Base-by-base conservation (phyloP, 495 filamentous ascomycete genomes). In the Penicillium goetzii region DNA sequence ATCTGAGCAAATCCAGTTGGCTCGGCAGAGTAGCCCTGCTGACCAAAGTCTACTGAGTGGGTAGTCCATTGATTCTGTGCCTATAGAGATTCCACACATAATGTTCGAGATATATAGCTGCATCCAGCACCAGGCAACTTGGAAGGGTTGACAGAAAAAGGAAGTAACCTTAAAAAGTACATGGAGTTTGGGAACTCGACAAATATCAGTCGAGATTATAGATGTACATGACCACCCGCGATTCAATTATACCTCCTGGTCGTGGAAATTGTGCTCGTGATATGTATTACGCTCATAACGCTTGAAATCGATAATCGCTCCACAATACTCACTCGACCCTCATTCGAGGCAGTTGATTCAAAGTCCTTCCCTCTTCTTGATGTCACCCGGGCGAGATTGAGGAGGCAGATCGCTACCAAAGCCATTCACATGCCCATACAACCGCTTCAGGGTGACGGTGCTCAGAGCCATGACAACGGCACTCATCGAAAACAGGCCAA, bases 351-450 rank as follows among this genome's bases (percentile, higher is more conserved):
- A 54, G 17, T 21, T 11, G 36, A 17, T 53, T 60, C 69, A 76
- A 4, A 74, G 55, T 28, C 61, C 56, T 10, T 73, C 69, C 53
- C 64, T 72, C 15, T 66, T 51, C 36, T 69, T 76, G 38, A 80
- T 71, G 47, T 74, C 64, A 0, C 76, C 76, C 7, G 78, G 66
- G 10, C 66, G 68, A 53, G 77, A 71, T 3, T 67, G 64, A 2
- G 75, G n/a, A 33, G 61, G 61, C 25, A 59, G 34, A 3, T 58
- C 41, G 23, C 54, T 70, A 3, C 78, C 75, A 54, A 79, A 80
- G 4, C 90, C 90, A 76, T 96, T 97, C 21, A 95, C 70, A 49
- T 75, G 80, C 7, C 83, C 81, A 74, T 95, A 88, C 11, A 89
- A 63, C 84, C 82, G 86, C 68, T 90, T 88, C 54, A 97, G 73